Conservation (phyloP, 2,329 filamentous ascomycete genomes). For the Monosporascus sp. region DNA sequence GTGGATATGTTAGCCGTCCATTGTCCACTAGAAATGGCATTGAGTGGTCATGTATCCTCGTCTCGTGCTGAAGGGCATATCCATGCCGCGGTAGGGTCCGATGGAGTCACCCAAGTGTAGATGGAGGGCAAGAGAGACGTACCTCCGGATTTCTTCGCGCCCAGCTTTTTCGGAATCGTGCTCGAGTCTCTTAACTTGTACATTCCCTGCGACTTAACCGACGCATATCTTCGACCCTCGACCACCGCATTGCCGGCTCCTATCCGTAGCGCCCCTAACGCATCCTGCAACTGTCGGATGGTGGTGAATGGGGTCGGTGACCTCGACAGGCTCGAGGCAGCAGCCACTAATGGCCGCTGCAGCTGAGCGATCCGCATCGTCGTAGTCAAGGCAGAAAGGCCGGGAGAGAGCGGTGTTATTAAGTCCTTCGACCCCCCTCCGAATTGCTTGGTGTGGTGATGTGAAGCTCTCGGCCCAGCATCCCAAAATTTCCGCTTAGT, state of each 20-base stretch:
- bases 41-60: background rate
- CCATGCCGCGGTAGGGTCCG: too few species aligned
- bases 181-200: slow-evolving; percentile 61
- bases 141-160: slow-evolving; percentile 90
- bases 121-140: slow-evolving; percentile 27
- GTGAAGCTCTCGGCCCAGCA: slow-evolving; percentile 5
- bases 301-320: slow-evolving; percentile 15
- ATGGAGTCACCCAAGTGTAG: too few species aligned
- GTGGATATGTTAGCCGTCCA: slow-evolving; percentile 2
- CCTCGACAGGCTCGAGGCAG: slow-evolving; percentile 22
- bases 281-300: slow-evolving; percentile 30
- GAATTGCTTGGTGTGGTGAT: background rate
- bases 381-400: slow-evolving; percentile 2
- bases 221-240: slow-evolving; percentile 49
- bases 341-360: slow-evolving; percentile 37
- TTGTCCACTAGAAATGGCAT: background rate
- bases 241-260: slow-evolving; percentile 33
- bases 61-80: too few species aligned
- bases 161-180: slow-evolving; percentile 73
- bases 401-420: too few species aligned
- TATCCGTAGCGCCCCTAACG: slow-evolving; percentile 26
- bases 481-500: slow-evolving; percentile 35
- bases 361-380: slow-evolving; percentile 40
- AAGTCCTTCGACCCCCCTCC: slow-evolving; percentile 4
- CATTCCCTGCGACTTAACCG: slow-evolving; percentile 61